These are phyloP conservation scores for Eutypella sp. DNA, from an alignment of 2,329 filamentous ascomycete genomes.

Conservation along the genomic window DNA sequence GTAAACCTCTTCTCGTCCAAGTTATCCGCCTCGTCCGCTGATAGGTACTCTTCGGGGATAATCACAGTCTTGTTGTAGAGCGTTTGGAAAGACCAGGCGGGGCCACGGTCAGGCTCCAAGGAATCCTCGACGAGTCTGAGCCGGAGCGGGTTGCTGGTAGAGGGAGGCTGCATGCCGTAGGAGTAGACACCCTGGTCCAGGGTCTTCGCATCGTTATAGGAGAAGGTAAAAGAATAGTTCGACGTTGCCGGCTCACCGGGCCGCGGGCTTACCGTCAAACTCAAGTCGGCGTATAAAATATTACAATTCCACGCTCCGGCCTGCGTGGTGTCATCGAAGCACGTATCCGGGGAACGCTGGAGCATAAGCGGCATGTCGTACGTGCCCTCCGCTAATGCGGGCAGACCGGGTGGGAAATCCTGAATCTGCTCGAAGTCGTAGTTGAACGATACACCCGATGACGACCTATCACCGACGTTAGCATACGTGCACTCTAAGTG, in stretches of 20 bases:
- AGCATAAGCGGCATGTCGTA: slow-evolving; percentile 51
- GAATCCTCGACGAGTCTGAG: slow-evolving; percentile 49
- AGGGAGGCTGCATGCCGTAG: slow-evolving; percentile 52
- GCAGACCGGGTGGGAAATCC: slow-evolving; percentile 45
- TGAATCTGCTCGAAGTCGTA: slow-evolving; percentile 48
- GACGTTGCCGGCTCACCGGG: slow-evolving; percentile 20
- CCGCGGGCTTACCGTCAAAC: slow-evolving; percentile 34
- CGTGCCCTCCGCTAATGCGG: slow-evolving; percentile 48
- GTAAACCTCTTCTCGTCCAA: background rate
- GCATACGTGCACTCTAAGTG: slow-evolving; percentile 3
- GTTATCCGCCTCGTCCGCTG: slow-evolving; percentile 5
- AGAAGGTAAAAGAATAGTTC: slow-evolving; percentile 38
- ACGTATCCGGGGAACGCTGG: slow-evolving; percentile 46
- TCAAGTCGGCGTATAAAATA: slow-evolving; percentile 41
- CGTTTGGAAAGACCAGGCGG: slow-evolving; percentile 50
- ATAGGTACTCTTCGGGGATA: slow-evolving; percentile 38
- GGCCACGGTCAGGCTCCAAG: slow-evolving; percentile 41
- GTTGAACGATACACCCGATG: slow-evolving; percentile 25
- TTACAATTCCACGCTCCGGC: slow-evolving; percentile 61
- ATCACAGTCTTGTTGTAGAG: slow-evolving; percentile 54
- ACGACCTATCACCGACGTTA: slow-evolving; percentile 13
- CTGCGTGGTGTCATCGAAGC: slow-evolving; percentile 51
- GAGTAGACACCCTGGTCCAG: slow-evolving; percentile 34
- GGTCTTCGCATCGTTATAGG: slow-evolving; percentile 32
- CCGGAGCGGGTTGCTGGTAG: slow-evolving; percentile 30